Conservation (phyloP, 177 flowering plant genomes). For the Vitis hybrid region DNA sequence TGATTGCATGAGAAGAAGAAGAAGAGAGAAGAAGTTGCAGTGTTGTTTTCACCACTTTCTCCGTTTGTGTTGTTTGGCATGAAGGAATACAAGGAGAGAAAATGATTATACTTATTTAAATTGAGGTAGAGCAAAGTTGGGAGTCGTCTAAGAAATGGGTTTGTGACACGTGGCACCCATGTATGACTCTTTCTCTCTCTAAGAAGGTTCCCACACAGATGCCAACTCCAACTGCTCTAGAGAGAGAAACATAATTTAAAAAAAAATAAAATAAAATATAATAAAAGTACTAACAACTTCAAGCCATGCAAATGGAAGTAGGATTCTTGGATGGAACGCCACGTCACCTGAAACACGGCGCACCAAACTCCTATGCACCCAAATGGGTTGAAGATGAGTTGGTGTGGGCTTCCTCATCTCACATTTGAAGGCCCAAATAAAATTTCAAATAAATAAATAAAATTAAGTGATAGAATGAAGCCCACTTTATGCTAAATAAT, state of each 20-base stretch:
- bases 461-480: too few relatives aligned
- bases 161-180: conserved; percentile 28
- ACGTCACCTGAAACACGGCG: conserved; percentile 48
- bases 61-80: conserved; percentile 3
- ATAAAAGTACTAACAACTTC: conserved; percentile 8
- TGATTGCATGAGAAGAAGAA: conserved; percentile 13
- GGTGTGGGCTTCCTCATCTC: not conserved
- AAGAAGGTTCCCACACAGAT: conserved; percentile 6
- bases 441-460: too few relatives aligned
- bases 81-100: not conserved
- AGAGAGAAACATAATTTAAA: not conserved
- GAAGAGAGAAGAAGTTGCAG: conserved; percentile 6
- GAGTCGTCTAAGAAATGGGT: conserved; percentile 24
- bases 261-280: conserved; percentile 4
- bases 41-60: not conserved
- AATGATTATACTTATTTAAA: not conserved
- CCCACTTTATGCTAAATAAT: too few relatives aligned
- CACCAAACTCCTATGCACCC: conserved; percentile 30
- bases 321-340: conserved; percentile 33
- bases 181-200: not conserved
- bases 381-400: not conserved
- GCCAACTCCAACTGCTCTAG: conserved; percentile 23
- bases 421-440: too few relatives aligned
- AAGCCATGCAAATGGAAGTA: conserved; percentile 3
- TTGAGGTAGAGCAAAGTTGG: conserved; percentile 3